Conservation (phyloP, 208 protist genomes). For the Hexamita inflata region DNA sequence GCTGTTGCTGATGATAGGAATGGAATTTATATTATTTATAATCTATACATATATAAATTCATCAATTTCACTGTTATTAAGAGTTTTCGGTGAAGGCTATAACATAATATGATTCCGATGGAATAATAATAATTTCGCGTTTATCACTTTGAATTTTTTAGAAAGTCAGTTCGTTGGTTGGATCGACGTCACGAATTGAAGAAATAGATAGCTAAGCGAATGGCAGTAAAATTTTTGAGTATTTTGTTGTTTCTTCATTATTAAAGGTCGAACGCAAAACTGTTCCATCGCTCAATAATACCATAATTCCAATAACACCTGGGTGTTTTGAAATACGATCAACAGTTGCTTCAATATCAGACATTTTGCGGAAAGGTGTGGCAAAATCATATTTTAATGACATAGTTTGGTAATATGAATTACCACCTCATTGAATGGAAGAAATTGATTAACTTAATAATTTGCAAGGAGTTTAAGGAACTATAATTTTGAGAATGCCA, state of each 20-base stretch:
- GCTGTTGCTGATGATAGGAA: no score
- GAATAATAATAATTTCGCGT: conserved; percentile 2
- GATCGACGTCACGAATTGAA: conserved; percentile 30
- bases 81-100: conserved; percentile 1
- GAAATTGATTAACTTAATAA: no score
- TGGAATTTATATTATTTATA: no score
- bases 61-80: no score
- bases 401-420: no score
- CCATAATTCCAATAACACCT: conserved; percentile 4
- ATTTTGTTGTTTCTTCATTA: conserved; percentile 17
- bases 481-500: no score
- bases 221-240: neutral
- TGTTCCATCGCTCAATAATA: conserved; percentile 18
- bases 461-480: no score
- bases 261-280: conserved; percentile 22
- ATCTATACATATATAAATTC: no score
- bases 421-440: no score
- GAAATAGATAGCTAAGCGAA: neutral
- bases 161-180: conserved; percentile 13
- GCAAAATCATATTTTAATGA: no score
- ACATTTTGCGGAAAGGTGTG: no score
- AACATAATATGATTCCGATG: conserved; percentile 3
- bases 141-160: neutral
- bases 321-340: conserved; percentile 18
- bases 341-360: conserved; percentile 27